These are phyloP conservation scores for Coniochaeta prunicola DNA, from an alignment of 2,329 filamentous ascomycete species.

Conservation along the genomic window DNA sequence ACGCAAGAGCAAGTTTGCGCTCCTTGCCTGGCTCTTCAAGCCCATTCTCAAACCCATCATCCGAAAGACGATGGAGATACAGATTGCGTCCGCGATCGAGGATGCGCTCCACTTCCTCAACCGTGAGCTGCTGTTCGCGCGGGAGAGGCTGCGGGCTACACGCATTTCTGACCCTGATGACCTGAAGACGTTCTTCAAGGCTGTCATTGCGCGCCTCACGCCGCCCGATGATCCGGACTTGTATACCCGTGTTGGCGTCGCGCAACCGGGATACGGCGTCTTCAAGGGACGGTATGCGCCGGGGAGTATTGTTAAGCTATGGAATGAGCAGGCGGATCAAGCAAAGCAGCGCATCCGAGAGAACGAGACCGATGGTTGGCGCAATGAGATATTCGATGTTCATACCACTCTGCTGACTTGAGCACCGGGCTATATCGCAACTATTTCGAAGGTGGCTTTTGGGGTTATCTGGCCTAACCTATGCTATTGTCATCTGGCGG, in stretches of 20 bases:
- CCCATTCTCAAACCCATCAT: conserved; percentile 77
- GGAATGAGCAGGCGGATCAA: conserved; percentile 68
- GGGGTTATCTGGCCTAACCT: not conserved
- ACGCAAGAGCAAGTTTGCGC: conserved; percentile 66
- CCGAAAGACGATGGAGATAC: conserved; percentile 69
- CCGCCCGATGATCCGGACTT: conserved; percentile 70
- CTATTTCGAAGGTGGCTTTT: not conserved
- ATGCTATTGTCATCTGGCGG: not conserved
- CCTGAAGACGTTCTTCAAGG: conserved; percentile 73
- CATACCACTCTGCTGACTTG: conserved; percentile 17
- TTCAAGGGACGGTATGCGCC: conserved; percentile 85
- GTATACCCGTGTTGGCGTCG: conserved; percentile 65
- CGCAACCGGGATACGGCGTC: conserved; percentile 44
- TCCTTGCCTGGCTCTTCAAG: conserved; percentile 76
- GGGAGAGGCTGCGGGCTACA: conserved; percentile 80
- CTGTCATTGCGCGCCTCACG: conserved; percentile 68
- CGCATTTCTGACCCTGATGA: conserved; percentile 76
- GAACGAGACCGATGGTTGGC: conserved; percentile 65
- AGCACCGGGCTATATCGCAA: not conserved
- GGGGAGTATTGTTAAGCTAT: conserved; percentile 82
- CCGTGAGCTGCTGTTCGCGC: conserved; percentile 76
- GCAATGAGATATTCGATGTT: conserved; percentile 72
- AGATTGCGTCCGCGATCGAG: conserved; percentile 65
- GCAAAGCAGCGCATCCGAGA: conserved; percentile 71
- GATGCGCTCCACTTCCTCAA: conserved; percentile 68